These are phyloP conservation scores for Candida ipomoeae DNA, from an alignment of 805 yeast genomes.

Conservation along the genomic window DNA sequence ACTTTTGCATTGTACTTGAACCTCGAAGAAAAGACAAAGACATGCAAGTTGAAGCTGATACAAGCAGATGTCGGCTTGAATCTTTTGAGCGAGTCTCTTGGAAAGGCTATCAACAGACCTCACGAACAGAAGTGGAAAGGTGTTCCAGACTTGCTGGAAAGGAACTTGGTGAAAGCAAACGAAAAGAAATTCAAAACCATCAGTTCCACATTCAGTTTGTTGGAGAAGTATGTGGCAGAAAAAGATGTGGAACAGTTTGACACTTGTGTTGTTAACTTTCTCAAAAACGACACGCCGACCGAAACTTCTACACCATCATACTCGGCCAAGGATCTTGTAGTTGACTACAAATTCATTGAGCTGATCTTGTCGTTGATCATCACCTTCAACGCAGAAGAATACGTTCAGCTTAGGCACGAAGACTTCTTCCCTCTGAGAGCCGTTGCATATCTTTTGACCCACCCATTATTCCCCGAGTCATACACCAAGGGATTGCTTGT, in stretches of 20 bases:
- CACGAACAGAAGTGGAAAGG: constrained; percentile 21
- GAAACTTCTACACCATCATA: constrained; percentile 17
- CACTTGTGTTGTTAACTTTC: constrained; percentile 22
- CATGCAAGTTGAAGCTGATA: constrained; percentile 40
- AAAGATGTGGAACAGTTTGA: constrained; percentile 15
- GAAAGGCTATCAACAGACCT: constrained; percentile 45
- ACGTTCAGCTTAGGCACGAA: constrained; percentile 23
- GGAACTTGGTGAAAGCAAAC: constrained; percentile 18
- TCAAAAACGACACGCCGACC: constrained; percentile 7
- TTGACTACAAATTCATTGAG: constrained; percentile 55
- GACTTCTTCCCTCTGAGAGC: constrained; percentile 52
- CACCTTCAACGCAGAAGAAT: constrained; percentile 13
- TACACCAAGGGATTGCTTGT: constrained; percentile 53
- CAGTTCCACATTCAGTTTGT: constrained; percentile 20
- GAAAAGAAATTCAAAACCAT: constrained; percentile 3
- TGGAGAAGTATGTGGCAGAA: constrained; percentile 5
- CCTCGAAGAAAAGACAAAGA: constrained; percentile 40
- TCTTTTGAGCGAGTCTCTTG: constrained; percentile 63
- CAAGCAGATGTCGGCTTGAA: constrained; percentile 63
- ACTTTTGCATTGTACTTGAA: constrained; percentile 42
- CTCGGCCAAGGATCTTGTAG: constrained; percentile 58
- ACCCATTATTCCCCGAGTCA: constrained; percentile 74
- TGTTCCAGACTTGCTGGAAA: constrained; percentile 22
- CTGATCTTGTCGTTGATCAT: constrained; percentile 44
- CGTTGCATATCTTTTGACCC: constrained; percentile 72